Conservation (phyloP, 768 basidiomycete genomes). For the Naganishia vishniacii region DNA sequence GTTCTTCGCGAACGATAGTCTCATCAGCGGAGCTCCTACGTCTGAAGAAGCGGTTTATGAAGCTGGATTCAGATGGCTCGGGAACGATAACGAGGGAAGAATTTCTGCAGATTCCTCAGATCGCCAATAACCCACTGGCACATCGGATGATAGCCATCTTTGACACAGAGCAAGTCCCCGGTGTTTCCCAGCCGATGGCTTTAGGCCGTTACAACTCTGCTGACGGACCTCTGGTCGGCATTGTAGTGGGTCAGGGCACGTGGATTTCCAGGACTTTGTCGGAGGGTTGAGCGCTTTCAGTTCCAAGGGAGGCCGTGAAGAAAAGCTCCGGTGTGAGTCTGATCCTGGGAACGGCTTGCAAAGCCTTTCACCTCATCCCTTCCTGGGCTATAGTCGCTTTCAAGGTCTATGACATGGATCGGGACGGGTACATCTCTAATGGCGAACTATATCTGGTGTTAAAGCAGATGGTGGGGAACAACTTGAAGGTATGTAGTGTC, state of each 20-base stretch:
- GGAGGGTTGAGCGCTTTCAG: conserved; percentile 96
- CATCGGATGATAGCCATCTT: conserved; percentile 99
- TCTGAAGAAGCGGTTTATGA: conserved; percentile 98
- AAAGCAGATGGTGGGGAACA: conserved; percentile 99
- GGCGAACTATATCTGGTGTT: conserved; percentile 96
- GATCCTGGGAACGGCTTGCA: not conserved
- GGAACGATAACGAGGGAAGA: conserved; percentile 98
- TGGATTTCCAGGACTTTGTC: conserved; percentile 99
- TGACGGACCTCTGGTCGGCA: no score
- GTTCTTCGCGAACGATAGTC: conserved; percentile 56
- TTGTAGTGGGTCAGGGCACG: conserved; percentile 86
- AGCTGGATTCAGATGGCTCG: conserved; percentile 95
- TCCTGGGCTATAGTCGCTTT: conserved; percentile 69
- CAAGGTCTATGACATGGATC: conserved; percentile 98
- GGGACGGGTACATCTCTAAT: conserved; percentile 95
- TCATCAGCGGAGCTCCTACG: conserved; percentile 88
- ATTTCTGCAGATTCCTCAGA: conserved; percentile 97
- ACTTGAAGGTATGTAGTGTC: conserved; percentile 69
- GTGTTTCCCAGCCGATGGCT: not conserved
- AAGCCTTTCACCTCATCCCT: not conserved
- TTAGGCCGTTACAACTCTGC: no score
- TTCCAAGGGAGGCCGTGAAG: conserved; percentile 90
- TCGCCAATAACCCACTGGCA: conserved; percentile 93
- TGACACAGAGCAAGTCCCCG: conserved; percentile 81
- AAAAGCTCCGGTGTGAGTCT: conserved; percentile 84